These are phyloP conservation scores for Penicillium lagena DNA, from an alignment of 495 filamentous ascomycete genomes.

Conservation along the genomic window DNA sequence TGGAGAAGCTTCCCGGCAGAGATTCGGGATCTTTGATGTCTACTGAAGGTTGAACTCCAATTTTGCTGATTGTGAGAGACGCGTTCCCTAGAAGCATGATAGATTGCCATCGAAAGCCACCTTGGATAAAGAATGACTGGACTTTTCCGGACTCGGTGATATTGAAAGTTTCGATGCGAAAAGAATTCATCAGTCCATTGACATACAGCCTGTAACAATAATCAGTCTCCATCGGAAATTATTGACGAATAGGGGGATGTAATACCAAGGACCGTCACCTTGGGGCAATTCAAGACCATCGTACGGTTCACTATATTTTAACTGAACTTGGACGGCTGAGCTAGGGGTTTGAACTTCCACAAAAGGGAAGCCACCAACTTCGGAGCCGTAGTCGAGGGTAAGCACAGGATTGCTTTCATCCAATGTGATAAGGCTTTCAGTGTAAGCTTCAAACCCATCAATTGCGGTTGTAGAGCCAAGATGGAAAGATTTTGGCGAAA, in stretches of 20 bases:
- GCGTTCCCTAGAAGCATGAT: constrained; percentile 2
- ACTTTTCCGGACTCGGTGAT: constrained; percentile 9
- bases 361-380: constrained; percentile 7
- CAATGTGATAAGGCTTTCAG: no score
- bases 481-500: no score
- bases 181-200: constrained; percentile 15
- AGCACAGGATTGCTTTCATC: neutral
- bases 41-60: constrained; percentile 6
- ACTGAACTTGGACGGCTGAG: constrained; percentile 8
- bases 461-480: no score
- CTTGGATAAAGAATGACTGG: constrained; percentile 14
- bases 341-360: neutral
- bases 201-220: neutral
- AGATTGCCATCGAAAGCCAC: constrained; percentile 16
- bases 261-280: constrained; percentile 13
- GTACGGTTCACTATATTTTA: constrained; percentile 11
- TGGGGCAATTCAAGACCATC: constrained; percentile 6
- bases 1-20: constrained; percentile 10
- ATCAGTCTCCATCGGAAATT: no score
- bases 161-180: constrained; percentile 19
- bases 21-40: constrained; percentile 2
- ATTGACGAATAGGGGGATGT: neutral
- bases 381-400: constrained; percentile 8
- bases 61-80: constrained; percentile 3
- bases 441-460: no score